Conservation (phyloP, 345 rosid genomes). For the Arabis alpina region DNA sequence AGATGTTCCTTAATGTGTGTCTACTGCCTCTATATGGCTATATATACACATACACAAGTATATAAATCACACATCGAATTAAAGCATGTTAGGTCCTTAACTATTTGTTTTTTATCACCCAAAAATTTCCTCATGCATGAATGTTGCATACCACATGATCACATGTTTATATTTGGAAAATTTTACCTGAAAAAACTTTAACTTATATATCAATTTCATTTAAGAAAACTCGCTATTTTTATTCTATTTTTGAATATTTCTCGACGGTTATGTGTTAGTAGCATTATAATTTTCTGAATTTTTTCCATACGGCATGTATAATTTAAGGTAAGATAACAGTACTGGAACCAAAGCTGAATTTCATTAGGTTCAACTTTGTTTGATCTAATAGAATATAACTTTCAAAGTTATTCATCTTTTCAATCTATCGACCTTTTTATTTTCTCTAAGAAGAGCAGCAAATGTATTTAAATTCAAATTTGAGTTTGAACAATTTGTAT, state of each 20-base stretch:
- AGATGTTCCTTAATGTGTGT: constrained; percentile 14
- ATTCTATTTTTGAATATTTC: not conserved
- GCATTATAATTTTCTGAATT: constrained; percentile 6
- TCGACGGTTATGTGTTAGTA: not conserved
- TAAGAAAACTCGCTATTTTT: not conserved
- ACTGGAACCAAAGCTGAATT: not conserved
- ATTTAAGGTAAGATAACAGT: not conserved
- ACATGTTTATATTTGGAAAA: constrained; percentile 24
- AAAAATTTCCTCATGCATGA: constrained; percentile 21
- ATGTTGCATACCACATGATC: constrained; percentile 33
- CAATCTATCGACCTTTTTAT: not conserved
- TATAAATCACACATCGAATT: not conserved
- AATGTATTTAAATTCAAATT: no score
- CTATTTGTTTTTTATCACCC: constrained; percentile 7
- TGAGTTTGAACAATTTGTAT: no score
- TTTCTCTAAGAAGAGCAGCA: not conserved
- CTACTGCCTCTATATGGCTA: constrained; percentile 7
- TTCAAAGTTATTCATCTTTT: not conserved
- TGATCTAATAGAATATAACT: not conserved
- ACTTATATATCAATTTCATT: not conserved
- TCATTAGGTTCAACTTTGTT: not conserved
- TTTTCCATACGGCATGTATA: not conserved
- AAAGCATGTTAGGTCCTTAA: constrained; percentile 28
- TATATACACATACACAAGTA: not conserved
- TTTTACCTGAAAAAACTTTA: constrained; percentile 17